Base-by-base conservation (phyloP, 495 filamentous ascomycete genomes). In the Hypoxylon intermedium region DNA sequence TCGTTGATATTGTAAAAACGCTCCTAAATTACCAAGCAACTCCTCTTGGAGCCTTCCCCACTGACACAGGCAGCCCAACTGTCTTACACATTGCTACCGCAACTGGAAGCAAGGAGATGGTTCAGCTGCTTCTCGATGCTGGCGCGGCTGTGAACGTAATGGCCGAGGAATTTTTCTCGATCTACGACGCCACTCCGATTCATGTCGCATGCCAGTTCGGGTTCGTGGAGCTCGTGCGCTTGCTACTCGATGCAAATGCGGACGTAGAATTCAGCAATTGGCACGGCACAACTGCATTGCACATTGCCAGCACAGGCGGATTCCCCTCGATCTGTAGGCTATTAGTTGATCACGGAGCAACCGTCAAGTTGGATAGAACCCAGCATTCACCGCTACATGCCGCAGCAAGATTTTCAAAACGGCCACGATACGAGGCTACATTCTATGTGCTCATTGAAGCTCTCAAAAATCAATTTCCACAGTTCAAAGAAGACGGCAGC, bases 141-240 rank as follows among this genome's bases (percentile, higher is more conserved):
- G 53, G 53, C 7, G 53, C 43, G 11, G 36, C 31, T 21, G 26
- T 42, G 16, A 43, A 42, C 18, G 16, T n/a, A 11, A 16, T 3
- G 12, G 11, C 6, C 11, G 5, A n/a, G 9, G 16, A 21, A 2
- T 1, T 13, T 2, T 41, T 31, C 13, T 5, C 9, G 11, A n/a
- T 12, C 7, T 5, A 9, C 18, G 2, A 53, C 18, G 7, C 18
- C 13, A 42, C 52, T 20, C 60, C 67, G 11, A 38, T 67, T 11
- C 60, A 67, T 18, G 38, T 65, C 44, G 64, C 67, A 38, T 59
- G 50, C 11, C 50, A 54, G 15, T 58, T 62, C 12, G 53, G 53
- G 28, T 42, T 50, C 41, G 24, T 31, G 9, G 58, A 50, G 6
- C 48, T 70, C 3, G 64, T 58, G 26, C 53, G 36, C 24, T 21